These are phyloP conservation scores for Crucibulum laeve DNA, from an alignment of 768 basidiomycete genomes.

Conservation along the genomic window DNA sequence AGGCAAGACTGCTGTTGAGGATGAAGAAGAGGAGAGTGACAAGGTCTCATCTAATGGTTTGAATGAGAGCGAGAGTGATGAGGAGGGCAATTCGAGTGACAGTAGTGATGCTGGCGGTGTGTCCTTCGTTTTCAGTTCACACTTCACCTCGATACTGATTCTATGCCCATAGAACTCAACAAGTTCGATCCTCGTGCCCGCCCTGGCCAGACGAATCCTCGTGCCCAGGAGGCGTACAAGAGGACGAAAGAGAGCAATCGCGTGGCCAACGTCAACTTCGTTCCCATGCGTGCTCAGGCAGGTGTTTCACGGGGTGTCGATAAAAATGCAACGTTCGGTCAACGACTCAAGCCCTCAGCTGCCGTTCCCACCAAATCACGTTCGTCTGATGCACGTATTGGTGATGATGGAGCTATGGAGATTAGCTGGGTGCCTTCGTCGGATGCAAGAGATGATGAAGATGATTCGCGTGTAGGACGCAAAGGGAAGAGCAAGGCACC, in stretches of 20 bases:
- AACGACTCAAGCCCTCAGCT: conserved; percentile 42
- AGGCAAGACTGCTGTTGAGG: conserved; percentile 78
- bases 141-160: conserved; percentile 3
- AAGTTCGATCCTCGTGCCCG: conserved; percentile 46
- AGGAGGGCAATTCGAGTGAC: conserved; percentile 22
- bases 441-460: conserved; percentile 28
- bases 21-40: conserved; percentile 87
- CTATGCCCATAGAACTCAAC: conserved; percentile 37
- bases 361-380: conserved; percentile 5
- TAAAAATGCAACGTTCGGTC: conserved; percentile 64
- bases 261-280: conserved; percentile 53
- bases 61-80: conserved; percentile 36
- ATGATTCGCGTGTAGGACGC: conserved; percentile 19
- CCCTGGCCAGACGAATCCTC: conserved; percentile 44
- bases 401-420: conserved; percentile 69
- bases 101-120: conserved; percentile 59
- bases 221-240: conserved; percentile 39
- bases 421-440: conserved; percentile 76
- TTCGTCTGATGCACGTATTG: conserved; percentile 10
- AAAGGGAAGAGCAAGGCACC: conserved; percentile 24
- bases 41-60: conserved; percentile 57
- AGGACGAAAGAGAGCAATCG: conserved; percentile 39
- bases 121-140: conserved; percentile 7
- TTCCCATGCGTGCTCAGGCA: conserved; percentile 52
- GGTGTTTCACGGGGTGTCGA: conserved; percentile 26